Evolutionary conservation across 176 grass and related monocot species (phyloP), one percentile per base, ranked within the genome.

Genomic region (Oryza australiensis): DNA sequence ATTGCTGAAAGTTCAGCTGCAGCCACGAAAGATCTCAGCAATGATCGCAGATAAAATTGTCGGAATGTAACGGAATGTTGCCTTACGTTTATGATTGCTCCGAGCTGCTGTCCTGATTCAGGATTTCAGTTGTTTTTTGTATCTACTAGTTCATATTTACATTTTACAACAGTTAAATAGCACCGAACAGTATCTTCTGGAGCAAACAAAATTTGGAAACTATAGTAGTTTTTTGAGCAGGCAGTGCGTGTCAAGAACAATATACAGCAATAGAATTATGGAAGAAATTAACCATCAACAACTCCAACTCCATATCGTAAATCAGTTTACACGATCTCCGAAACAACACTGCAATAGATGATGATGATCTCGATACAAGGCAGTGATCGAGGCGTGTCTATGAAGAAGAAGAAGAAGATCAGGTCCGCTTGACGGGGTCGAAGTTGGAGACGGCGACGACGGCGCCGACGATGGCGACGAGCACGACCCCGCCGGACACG

Each of bases 391-490:
- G 70, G 37, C 49, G 10, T 40, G n/a, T 46, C 23, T 22, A 35
- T 34, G 34, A 8, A 35, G 38, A 10, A 40, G 45, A 82, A n/a
- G 26, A 63, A 45, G 3, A 30, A 71, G 64, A 42, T 87, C 76
- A 91, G 57, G 85, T 24, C 81, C 89, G 37, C 86, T 82, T 91
- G 86, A 91, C 89, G 75, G 89, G 89, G 82, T 91, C 89, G 82
- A 91, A 91, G 89, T 91, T 91, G 86, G 89, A 84, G 82, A 91
- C 89, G 66, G 82, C 89, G 73, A 91, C 82, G 82, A 91, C 89
- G 45, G 89, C 89, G 48, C 89, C 89, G 72, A 77, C 82, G 74
- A 91, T 68, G 60, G 67, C 89, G 0, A 71, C 77, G 73, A 91
- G 72, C 62, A 88, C 89, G 86, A 91, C 86, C 35, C 89, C 89